Evolutionary conservation across 129 eudicot genomes (phyloP).

Genomic region (Escallonia herrerae): DNA sequence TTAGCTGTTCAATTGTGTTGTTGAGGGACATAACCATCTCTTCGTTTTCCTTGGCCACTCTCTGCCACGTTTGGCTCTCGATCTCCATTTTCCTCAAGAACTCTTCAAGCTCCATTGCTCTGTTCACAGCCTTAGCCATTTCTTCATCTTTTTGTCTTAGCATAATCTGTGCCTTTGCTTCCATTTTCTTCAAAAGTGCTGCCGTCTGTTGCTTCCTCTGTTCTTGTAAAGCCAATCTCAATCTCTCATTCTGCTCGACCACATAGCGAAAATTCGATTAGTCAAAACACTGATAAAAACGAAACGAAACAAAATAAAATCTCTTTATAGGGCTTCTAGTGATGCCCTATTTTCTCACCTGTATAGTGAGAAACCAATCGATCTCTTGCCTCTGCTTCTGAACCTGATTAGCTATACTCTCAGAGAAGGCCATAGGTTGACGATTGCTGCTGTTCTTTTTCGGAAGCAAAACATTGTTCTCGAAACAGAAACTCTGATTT

Average conservation of each 20-base stretch:
- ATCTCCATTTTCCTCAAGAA: constrained; percentile 41
- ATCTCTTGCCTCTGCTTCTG: constrained; percentile 58
- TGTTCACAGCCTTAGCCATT: constrained; percentile 44
- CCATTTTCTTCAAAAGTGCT: constrained; percentile 36
- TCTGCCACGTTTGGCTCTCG: constrained; percentile 70
- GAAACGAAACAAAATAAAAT: neutral
- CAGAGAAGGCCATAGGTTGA: constrained; percentile 19
- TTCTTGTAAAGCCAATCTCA: constrained; percentile 55
- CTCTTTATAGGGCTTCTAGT: too few relatives aligned
- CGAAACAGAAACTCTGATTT: constrained; percentile 15
- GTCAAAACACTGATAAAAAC: neutral
- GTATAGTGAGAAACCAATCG: constrained; percentile 50
- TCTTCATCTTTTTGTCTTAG: constrained; percentile 69
- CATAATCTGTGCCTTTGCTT: constrained; percentile 35
- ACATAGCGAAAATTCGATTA: neutral
- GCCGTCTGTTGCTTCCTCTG: constrained; percentile 54
- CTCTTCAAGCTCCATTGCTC: constrained; percentile 49
- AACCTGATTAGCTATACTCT: constrained; percentile 28
- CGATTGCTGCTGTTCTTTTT: constrained; percentile 3
- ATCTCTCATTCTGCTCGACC: constrained; percentile 51
- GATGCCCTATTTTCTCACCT: constrained; percentile 32
- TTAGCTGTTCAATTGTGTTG: constrained; percentile 44
- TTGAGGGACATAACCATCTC: constrained; percentile 45
- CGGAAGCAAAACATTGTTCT: neutral
- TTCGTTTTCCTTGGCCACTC: constrained; percentile 64